Evolutionary conservation across 1,139 yeast genomes (phyloP), one percentile per base, ranked within the genome.

Genomic region (Magnusiomyces magnusii): DNA sequence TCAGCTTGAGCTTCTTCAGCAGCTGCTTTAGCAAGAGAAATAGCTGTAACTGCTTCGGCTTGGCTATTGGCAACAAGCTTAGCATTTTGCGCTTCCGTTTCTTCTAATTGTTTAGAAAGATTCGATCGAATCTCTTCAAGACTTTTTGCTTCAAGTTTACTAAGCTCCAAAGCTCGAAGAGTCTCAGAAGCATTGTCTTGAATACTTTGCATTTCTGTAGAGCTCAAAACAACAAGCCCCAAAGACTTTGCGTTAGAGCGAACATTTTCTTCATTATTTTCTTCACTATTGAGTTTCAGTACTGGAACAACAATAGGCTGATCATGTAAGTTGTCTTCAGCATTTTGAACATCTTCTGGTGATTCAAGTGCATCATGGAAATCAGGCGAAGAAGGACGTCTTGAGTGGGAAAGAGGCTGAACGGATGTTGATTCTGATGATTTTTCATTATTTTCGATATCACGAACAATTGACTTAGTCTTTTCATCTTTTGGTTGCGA

Each of bases 381-480:
- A 34, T 21, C 36, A 23, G 61, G 57, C 13, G 60, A 47, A 17
- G 27, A 42, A n/a, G 56, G 49, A n/a, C 56, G 49, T n/a, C 49
- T 9, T 3, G 10, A 23, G 3, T 44, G 9, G 27, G 27, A 19
- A 21, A 17, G 27, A 21, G 49, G 17, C 17, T 54, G 54, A 2
- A 17, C 53, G 39, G 56, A 39, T n/a, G 55, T 54, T 17, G 56
- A 50, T 3, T 47, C 25, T 19, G 54, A 53, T 3, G 44, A 39
- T 58, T 55, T 9, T 23, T 5, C 17, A 21, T 44, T 27, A 17
- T n/a, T 44, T 44, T 69, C 70, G 13, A 55, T 21, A 23, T 57
- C 57, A 1, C 53, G 52, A 21, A 55, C 58, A 23, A 55, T 55
- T n/a, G 56, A 25, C 39, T 55, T 55, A 21, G 55, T 56, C 44